Conservation (phyloP, 2,329 filamentous ascomycete genomes). For the Aspergillus ochraceoroseus region DNA sequence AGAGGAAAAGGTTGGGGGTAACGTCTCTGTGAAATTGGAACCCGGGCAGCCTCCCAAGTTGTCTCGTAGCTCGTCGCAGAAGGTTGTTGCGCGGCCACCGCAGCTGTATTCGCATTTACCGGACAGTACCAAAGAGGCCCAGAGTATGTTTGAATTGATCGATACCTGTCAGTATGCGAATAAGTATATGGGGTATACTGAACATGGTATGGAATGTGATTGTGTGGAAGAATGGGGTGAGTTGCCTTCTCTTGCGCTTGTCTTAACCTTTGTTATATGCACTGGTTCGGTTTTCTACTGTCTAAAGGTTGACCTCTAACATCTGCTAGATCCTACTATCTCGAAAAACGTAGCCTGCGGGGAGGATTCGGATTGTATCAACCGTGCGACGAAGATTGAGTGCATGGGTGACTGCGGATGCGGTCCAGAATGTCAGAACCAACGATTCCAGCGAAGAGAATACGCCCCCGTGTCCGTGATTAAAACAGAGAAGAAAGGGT, state of each 20-base stretch:
- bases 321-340: constrained; percentile 45
- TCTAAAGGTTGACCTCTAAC: constrained; percentile 3
- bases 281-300: no score
- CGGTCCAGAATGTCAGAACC: constrained; percentile 82
- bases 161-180: constrained; percentile 83
- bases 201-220: constrained; percentile 92
- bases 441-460: constrained; percentile 84
- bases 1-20: constrained; percentile 55
- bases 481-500: constrained; percentile 97
- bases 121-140: constrained; percentile 72
- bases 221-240: constrained; percentile 92
- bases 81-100: constrained; percentile 58
- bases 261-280: constrained; percentile 8
- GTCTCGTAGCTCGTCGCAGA: constrained; percentile 68
- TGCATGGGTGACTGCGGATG: constrained; percentile 85
- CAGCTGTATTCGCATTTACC: constrained; percentile 68
- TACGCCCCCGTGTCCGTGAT: constrained; percentile 92
- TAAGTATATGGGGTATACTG: constrained; percentile 84
- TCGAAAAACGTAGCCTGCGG: constrained; percentile 76
- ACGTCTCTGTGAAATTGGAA: constrained; percentile 60
- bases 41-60: constrained; percentile 65
- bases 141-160: constrained; percentile 72
- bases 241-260: constrained; percentile 33
- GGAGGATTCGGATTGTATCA: constrained; percentile 97
- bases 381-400: constrained; percentile 96